phyloP scores from a whole-genome alignment of 225 moss, liverwort and hornwort genomes.

The Ulota crispa region DNA sequence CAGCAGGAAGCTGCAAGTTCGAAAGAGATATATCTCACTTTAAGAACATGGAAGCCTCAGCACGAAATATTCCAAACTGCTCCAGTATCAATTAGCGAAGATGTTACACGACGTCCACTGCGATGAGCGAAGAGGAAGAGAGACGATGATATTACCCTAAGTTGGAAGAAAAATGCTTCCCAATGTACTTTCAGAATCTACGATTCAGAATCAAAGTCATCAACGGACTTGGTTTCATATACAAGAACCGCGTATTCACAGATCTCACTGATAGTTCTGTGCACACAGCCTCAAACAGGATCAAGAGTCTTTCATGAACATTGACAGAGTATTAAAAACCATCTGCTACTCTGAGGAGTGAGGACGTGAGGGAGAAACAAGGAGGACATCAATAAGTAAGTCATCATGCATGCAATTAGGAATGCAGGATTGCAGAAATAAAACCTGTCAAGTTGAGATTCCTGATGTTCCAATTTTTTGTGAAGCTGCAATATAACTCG shows the following conservation, averaged over 20 bases:
- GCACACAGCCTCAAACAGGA: background rate
- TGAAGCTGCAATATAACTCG: slow-evolving; percentile 74
- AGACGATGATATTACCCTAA: background rate
- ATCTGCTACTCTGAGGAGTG: background rate
- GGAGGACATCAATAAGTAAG: background rate
- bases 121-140: background rate
- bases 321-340: background rate
- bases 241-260: background rate
- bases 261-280: background rate
- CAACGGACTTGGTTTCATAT: background rate
- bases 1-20: background rate
- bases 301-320: slow-evolving; percentile 1
- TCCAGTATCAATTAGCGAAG: background rate
- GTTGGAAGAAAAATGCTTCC: background rate
- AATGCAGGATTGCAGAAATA: slow-evolving; percentile 6
- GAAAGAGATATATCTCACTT: background rate
- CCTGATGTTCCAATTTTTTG: slow-evolving; percentile 61
- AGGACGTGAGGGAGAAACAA: background rate
- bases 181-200: background rate
- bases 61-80: background rate
- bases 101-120: background rate
- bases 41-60: background rate
- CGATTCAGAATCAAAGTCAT: background rate
- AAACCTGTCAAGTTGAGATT: slow-evolving; percentile 61
- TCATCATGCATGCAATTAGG: background rate